Evolutionary conservation across 345 rosid species (phyloP).

Genomic region (Gossypium raimondii): DNA sequence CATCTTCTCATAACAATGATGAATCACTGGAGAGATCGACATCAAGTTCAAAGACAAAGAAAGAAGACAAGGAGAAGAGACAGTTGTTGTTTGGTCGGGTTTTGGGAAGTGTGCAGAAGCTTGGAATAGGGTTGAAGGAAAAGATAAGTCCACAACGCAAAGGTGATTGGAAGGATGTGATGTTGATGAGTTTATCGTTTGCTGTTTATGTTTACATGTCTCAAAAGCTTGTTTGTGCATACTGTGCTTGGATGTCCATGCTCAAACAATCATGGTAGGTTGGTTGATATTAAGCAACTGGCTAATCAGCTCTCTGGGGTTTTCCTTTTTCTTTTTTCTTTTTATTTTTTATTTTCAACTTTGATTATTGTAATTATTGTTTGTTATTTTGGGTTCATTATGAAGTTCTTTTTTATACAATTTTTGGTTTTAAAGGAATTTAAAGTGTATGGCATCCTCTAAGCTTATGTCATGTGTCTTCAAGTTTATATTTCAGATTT

Average conservation of each 20-base stretch:
- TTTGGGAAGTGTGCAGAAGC: slow-evolving; percentile 19
- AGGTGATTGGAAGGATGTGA: slow-evolving; percentile 79
- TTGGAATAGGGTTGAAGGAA: slow-evolving; percentile 33
- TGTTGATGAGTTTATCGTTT: slow-evolving; percentile 75
- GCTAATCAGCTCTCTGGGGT: too few species aligned
- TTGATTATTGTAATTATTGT: too few species aligned
- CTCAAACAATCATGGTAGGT: slow-evolving; percentile 56
- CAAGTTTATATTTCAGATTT: too few species aligned
- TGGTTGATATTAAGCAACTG: too few species aligned
- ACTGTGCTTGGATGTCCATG: slow-evolving; percentile 63
- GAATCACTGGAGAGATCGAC: slow-evolving; percentile 15
- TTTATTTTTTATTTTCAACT: too few species aligned
- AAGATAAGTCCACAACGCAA: slow-evolving; percentile 48
- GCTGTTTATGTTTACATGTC: slow-evolving; percentile 83
- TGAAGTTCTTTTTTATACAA: too few species aligned
- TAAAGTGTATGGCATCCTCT: too few species aligned
- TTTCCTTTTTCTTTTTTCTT: too few species aligned
- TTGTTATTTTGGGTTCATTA: too few species aligned
- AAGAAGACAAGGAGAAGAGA: slow-evolving; percentile 23
- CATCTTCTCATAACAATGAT: slow-evolving; percentile 30
- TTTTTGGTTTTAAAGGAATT: too few species aligned
- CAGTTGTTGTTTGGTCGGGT: slow-evolving; percentile 11
- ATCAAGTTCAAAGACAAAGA: slow-evolving; percentile 20
- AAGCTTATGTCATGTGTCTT: too few species aligned
- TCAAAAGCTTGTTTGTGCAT: slow-evolving; percentile 73